A percentile compares a stretch with the other conserved stretches of the same genome.
These are phyloP conservation scores for Mortierella sp. DNA, from an alignment of 371 early-diverging fungal species.

Conservation along the genomic window DNA sequence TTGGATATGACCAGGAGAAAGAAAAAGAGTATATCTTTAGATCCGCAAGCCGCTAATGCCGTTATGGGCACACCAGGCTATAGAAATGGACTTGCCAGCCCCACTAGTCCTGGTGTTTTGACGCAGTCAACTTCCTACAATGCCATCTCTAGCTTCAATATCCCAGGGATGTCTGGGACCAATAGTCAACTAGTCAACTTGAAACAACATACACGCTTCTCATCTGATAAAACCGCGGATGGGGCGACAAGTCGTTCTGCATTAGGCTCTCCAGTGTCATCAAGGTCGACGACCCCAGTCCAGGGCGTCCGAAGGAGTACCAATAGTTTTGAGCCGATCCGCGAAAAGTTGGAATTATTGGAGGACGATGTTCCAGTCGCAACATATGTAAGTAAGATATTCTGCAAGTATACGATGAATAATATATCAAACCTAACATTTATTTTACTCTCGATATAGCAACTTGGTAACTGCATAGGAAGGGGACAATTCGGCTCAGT, in stretches of 20 bases:
- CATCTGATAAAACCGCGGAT: conserved; percentile 32
- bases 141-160: conserved; percentile 25
- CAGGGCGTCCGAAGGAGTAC: conserved; percentile 44
- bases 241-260: neutral
- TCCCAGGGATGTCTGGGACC: neutral
- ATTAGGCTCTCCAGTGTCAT: conserved; percentile 29
- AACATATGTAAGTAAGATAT: conserved; percentile 59
- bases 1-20: conserved; percentile 32
- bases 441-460: conserved; percentile 57
- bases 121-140: conserved; percentile 37
- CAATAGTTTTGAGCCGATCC: conserved; percentile 31
- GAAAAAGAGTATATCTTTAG: conserved; percentile 54
- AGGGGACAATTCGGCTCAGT: conserved; percentile 94
- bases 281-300: conserved; percentile 51
- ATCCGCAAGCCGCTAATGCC: conserved; percentile 49
- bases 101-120: conserved; percentile 36
- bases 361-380: conserved; percentile 64
- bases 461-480: conserved; percentile 89
- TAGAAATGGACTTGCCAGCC: conserved; percentile 33
- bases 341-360: conserved; percentile 65
- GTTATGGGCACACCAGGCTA: conserved; percentile 23
- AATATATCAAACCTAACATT: neutral
- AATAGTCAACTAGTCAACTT: neutral
- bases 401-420: neutral
- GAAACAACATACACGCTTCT: conserved; percentile 27